These are phyloP conservation scores for Phytophthora sp. DNA, from an alignment of 352 stramenopile genomes.

Conservation along the genomic window DNA sequence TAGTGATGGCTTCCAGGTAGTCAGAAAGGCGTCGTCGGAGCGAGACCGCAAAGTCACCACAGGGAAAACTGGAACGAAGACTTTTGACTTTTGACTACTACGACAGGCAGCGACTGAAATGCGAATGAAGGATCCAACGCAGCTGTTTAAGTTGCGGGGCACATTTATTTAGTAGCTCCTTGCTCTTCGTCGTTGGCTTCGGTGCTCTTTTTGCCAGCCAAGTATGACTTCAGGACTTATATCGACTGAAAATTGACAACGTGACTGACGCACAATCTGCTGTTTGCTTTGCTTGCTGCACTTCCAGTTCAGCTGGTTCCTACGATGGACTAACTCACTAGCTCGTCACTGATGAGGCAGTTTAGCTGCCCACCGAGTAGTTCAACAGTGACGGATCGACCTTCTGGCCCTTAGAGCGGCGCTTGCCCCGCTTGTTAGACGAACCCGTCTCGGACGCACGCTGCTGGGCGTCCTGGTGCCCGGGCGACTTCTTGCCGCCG, in stretches of 20 bases:
- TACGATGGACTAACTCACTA: constrained; percentile 25
- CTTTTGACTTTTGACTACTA: no score
- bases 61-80: no score
- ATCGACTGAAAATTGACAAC: not conserved
- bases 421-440: constrained; percentile 63
- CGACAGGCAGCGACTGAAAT: no score
- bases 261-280: not conserved
- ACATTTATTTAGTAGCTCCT: no score
- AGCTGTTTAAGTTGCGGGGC: no score
- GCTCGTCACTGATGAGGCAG: constrained; percentile 17
- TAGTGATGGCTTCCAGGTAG: no score
- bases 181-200: no score
- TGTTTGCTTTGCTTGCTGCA: constrained; percentile 19
- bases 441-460: constrained; percentile 37
- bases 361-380: constrained; percentile 64
- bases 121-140: no score
- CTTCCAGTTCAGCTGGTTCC: constrained; percentile 11
- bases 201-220: no score
- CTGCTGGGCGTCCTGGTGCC: constrained; percentile 23
- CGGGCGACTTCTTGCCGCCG: constrained; percentile 48
- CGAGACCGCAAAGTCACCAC: no score
- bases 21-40: no score
- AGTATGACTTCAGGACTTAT: no score
- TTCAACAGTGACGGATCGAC: constrained; percentile 78
- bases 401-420: constrained; percentile 71